Percentiles rank a stretch among this genome's conserved stretches.
phyloP scores from a whole-genome alignment of 2,329 filamentous ascomycete species.

The Neofusicoccum parvum region DNA sequence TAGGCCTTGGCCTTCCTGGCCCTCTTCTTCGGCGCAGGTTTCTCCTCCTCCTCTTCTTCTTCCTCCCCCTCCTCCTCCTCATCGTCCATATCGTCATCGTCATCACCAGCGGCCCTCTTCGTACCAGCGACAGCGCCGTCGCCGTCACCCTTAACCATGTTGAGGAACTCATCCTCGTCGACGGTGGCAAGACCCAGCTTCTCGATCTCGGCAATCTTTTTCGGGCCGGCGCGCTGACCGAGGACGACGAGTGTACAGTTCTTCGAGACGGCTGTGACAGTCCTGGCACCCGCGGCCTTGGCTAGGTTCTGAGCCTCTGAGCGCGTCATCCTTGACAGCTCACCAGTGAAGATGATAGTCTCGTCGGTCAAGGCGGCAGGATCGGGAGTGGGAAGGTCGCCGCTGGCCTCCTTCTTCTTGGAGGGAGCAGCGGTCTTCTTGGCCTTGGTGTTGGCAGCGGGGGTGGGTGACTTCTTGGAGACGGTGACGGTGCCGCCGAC shows the following conservation, averaged over 20 bases:
- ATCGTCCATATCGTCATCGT: neutral
- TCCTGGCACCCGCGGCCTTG: neutral
- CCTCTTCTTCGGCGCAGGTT: neutral
- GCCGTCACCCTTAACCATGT: neutral
- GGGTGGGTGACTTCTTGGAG: neutral
- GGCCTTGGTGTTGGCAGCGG: neutral
- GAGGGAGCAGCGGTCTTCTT: neutral
- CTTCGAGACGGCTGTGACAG: neutral
- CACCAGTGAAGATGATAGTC: neutral
- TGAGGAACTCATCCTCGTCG: neutral
- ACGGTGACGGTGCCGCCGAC: constrained; percentile 6
- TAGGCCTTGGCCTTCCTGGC: constrained; percentile 7
- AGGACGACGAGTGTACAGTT: constrained; percentile 1
- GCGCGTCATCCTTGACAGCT: constrained; percentile 1
- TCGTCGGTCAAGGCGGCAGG: neutral
- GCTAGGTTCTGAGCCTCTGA: constrained; percentile 3
- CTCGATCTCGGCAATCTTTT: constrained; percentile 2
- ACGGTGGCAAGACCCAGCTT: neutral
- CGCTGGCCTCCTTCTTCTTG: neutral
- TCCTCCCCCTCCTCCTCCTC: neutral
- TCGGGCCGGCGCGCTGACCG: neutral
- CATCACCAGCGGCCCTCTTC: constrained; percentile 11
- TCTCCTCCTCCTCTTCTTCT: neutral
- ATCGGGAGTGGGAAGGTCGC: neutral
- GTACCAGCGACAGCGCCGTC: neutral